Evolutionary conservation across 148 eudicot species (phyloP), one percentile per base, ranked within the genome.

Genomic region (Oxyria digyna): DNA sequence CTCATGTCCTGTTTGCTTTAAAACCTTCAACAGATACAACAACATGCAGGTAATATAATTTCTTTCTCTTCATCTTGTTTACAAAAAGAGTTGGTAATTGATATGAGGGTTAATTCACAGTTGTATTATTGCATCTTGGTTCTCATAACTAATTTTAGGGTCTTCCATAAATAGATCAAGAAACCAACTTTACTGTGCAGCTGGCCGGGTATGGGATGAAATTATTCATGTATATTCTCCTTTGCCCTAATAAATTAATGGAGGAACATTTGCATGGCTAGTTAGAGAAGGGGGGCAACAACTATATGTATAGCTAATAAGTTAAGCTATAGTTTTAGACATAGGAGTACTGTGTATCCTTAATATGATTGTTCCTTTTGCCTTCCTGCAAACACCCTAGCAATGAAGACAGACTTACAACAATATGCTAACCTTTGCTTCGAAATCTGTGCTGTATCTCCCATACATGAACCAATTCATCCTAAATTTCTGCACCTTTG

Each of bases 1-100:
- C 81, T 89, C 96, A 10, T 92, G 98, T 69, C 98, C 91, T 38
- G 86, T 92, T 85, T 92, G 98, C 82, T 83, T 33, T 78, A 89
- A 89, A 81, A 87, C 94, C 83, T 92, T 92, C 91, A 92, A 92
- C 62, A 73, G 98, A 78, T 92, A 92, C 84, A 92, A 92, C 73
- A 92, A 92, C 85, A 89, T 92, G 98, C 98, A 92, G 91, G 96
- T 89, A 70, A 11, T 3, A 49, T 35, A 35, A 29, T 38, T 42
- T 24, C 62, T 42, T 35, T 35, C 38, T 6, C 38, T 35, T 35
- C 6, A 2, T 35, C 38, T 35, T 6, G 4, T 35, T 35, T 35
- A 35, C 6, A 6, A 2, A 35, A 35, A 35, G 48, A 43, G 48
- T 43, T 2, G 20, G 5, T 5, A 20, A 49, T 49, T 49, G 57